phyloP scores from a whole-genome alignment of 805 yeast genomes.

The Cyberlindnera mrakii region DNA sequence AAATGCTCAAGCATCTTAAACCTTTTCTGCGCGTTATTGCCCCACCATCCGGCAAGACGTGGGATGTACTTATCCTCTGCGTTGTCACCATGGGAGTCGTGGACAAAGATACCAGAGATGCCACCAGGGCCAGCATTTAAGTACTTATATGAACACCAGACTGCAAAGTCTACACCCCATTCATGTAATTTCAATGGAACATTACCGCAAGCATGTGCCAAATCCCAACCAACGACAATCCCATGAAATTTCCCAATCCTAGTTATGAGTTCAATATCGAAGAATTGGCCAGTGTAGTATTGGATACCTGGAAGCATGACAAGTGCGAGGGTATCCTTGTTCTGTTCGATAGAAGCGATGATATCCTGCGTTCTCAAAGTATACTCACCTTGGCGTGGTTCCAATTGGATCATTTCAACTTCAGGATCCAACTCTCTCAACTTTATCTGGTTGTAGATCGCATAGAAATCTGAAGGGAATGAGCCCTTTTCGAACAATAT shows the following conservation, averaged over 20 bases:
- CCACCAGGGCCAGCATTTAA: conserved; percentile 92
- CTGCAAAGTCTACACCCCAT: conserved; percentile 91
- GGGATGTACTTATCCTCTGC: conserved; percentile 37
- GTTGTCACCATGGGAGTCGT: conserved; percentile 37
- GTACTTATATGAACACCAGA: conserved; percentile 91
- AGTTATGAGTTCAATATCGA: conserved; percentile 73
- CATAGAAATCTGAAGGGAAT: conserved; percentile 89
- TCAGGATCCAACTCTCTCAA: conserved; percentile 50
- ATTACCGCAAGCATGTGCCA: conserved; percentile 93
- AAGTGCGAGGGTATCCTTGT: conserved; percentile 60
- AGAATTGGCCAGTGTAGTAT: conserved; percentile 85
- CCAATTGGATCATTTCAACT: conserved; percentile 52
- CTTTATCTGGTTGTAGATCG: conserved; percentile 66
- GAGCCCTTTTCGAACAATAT: conserved; percentile 82
- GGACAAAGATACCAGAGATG: conserved; percentile 79
- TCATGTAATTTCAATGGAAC: conserved; percentile 72
- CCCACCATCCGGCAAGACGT: conserved; percentile 97
- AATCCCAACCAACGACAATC: conserved; percentile 83
- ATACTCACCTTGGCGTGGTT: conserved; percentile 54
- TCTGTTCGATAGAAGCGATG: conserved; percentile 43
- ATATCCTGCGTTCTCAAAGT: conserved; percentile 60
- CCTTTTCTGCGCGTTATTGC: conserved; percentile 63
- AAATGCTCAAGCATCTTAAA: conserved; percentile 76
- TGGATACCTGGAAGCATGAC: conserved; percentile 85
- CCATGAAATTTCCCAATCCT: conserved; percentile 43